phyloP scores from a whole-genome alignment of 2,329 filamentous ascomycete genomes.

The Neofusicoccum kwambonambiense region DNA sequence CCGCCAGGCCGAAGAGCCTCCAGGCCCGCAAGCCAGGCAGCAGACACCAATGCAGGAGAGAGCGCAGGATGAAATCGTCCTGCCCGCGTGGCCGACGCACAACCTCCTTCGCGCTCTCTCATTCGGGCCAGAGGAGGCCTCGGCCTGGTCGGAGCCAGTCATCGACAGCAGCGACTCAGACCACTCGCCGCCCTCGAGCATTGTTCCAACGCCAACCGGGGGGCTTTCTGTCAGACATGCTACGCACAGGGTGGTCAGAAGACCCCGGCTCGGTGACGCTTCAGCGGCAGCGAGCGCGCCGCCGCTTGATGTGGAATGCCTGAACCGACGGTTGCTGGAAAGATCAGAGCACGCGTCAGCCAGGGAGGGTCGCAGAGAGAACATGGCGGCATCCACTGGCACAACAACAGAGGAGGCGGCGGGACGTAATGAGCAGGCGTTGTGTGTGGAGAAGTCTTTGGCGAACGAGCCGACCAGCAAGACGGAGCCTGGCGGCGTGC shows the following conservation, averaged over 20 bases:
- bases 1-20: not conserved
- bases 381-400: not conserved
- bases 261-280: not conserved
- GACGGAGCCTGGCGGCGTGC: no score
- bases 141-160: slow-evolving; percentile 5
- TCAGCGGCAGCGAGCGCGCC: not conserved
- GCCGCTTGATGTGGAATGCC: not conserved
- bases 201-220: slow-evolving; percentile 1
- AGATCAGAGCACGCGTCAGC: not conserved
- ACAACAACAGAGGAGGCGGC: not conserved
- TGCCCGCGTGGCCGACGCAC: not conserved
- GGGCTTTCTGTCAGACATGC: not conserved
- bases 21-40: not conserved
- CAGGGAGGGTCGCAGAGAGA: not conserved
- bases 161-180: not conserved
- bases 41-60: not conserved
- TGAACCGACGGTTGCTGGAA: not conserved
- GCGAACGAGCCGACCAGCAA: not conserved
- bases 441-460: not conserved
- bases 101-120: not conserved
- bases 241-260: not conserved
- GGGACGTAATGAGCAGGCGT: not conserved
- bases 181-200: slow-evolving; percentile 1
- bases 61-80: no score
- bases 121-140: not conserved